phyloP scores from a whole-genome alignment of 768 basidiomycete genomes.

The Mrakia gelida region DNA sequence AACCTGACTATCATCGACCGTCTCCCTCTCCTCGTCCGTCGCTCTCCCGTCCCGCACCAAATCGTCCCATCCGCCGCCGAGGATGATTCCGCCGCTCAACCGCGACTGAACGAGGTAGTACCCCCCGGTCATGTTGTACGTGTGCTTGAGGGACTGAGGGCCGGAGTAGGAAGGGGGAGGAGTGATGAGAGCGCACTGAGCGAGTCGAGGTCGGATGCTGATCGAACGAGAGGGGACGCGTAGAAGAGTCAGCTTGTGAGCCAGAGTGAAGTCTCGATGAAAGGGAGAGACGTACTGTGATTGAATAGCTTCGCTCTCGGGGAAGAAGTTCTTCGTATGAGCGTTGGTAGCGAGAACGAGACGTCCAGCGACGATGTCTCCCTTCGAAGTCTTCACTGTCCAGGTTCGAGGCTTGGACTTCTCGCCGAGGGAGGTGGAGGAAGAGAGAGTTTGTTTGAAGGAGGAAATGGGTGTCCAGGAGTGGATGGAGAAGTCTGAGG shows the following conservation, averaged over 20 bases:
- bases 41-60: conserved; percentile 26
- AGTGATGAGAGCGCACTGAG: conserved; percentile 37
- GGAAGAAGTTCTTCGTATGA: conserved; percentile 24
- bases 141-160: conserved; percentile 32
- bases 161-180: conserved; percentile 33
- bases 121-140: conserved; percentile 35
- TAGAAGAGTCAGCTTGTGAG: not conserved
- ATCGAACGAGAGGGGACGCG: not conserved
- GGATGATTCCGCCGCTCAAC: conserved; percentile 33
- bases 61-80: conserved; percentile 29
- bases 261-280: too few relatives aligned
- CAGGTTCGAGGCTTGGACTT: not conserved
- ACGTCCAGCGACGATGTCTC: not conserved
- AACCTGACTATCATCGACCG: not conserved
- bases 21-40: conserved; percentile 18
- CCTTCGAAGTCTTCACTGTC: conserved; percentile 7
- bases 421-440: not conserved
- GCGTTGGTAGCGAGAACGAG: conserved; percentile 20
- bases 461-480: conserved; percentile 23
- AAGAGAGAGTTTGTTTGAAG: not conserved
- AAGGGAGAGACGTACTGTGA: not conserved
- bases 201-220: conserved; percentile 35
- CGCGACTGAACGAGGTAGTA: conserved; percentile 35
- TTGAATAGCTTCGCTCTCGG: not conserved
- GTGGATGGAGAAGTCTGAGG: not conserved